Evolutionary conservation across 2,329 filamentous ascomycete species (phyloP).

Genomic region (Aquanectria penicillioides): DNA sequence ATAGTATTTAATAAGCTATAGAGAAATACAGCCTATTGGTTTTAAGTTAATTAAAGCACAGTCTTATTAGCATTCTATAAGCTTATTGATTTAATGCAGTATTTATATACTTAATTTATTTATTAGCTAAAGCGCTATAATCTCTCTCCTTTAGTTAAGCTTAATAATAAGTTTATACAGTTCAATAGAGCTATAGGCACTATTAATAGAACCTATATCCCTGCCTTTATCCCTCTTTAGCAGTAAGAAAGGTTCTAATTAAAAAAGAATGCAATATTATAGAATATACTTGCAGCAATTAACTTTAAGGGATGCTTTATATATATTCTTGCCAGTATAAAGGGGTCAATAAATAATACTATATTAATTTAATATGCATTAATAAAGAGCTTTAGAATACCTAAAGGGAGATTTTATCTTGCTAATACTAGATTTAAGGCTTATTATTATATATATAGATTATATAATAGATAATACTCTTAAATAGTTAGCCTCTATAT

Average conservation of each 20-base stretch:
- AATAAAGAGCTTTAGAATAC: slow-evolving; percentile 2
- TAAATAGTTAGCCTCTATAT: too few relatives aligned
- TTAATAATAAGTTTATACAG: neutral
- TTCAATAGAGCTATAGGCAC: neutral
- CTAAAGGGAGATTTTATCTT: neutral
- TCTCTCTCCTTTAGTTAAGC: neutral
- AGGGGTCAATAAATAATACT: slow-evolving; percentile 6
- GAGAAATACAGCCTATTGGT: neutral
- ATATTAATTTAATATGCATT: slow-evolving; percentile 1
- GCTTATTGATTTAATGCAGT: neutral
- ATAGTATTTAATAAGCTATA: neutral
- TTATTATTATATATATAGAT: too few relatives aligned
- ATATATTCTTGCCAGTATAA: slow-evolving; percentile 1
- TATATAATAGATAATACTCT: too few relatives aligned
- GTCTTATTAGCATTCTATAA: neutral
- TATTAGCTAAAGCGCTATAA: slow-evolving; percentile 1
- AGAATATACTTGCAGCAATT: slow-evolving; percentile 9
- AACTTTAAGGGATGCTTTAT: slow-evolving; percentile 5
- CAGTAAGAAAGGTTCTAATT: neutral
- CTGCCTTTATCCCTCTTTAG: neutral
- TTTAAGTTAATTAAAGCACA: neutral
- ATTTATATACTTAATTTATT: neutral
- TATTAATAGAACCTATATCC: slow-evolving; percentile 1
- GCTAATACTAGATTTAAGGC: slow-evolving; percentile 1
- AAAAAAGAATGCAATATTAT: slow-evolving; percentile 3